Base-by-base conservation (phyloP, 257 asterid species). In the Solanum chiquidenum region DNA sequence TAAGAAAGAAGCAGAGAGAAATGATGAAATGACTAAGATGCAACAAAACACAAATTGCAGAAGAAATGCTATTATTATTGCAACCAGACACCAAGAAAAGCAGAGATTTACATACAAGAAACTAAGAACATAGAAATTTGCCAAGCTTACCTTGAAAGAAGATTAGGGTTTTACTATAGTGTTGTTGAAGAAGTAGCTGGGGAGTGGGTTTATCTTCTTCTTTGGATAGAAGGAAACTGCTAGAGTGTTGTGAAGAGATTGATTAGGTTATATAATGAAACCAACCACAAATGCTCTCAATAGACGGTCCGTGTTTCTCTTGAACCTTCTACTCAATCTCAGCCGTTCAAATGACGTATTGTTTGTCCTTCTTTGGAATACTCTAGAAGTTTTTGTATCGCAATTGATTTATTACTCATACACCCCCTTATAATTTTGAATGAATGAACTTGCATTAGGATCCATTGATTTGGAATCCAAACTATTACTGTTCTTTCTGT, bases 261-360 rank as follows among this genome's bases (percentile, higher is more conserved):
- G 85, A 49, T 80, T 80, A 80, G 85, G 85, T 80, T 80, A 46
- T 80, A 80, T 80, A 29, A 40, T 2, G 60, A 75, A 33, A 49
- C 44, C 55, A 74, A 44, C 34, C 21, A 20, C 49, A 12, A 35
- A 31, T 37, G 14, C 25, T 44, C 20, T 46, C 42, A 84, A 89
- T 83, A 23, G 40, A 89, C 93, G 90, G 89, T 80, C 64, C 6
- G 46, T n/a, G 83, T 88, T 73, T 33, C 44, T 91, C 93, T 35
- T 91, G 88, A 89, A 88, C 52, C 91, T 87, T 91, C 92, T 69
- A 72, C 44, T 86, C 25, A 75, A 88, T 89, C 91, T 52, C 87
- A 84, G 87, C 90, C 93, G 93, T 88, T 71, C 27, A 60, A 40
- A 29, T 76, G 34, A 13, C 40, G 7, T 80, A 46, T 46, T 29